Base-by-base conservation (phyloP, 1,284 basidiomycete genomes). In the Trametes hirsuta region DNA sequence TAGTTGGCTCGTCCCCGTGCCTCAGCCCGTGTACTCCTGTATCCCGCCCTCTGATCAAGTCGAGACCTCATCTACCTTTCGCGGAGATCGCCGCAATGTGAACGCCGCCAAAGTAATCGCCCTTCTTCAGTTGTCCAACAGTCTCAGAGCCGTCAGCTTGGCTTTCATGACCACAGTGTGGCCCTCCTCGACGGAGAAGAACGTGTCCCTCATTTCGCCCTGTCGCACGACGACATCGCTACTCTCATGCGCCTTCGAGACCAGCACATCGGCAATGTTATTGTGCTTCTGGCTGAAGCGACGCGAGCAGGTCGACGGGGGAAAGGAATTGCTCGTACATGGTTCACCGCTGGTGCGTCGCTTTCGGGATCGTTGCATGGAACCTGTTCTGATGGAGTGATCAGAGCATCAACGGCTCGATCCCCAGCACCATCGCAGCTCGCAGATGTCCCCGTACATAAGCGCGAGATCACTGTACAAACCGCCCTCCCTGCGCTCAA, bases 391-490 rank as follows among this genome's bases (percentile, higher is more conserved):
- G 91, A 77, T 99, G 97, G 59, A 99, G 81, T 6, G 93, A 90
- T 97, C 97, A 99, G 35, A 98, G 81, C 6, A 91, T 95, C 53
- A 92, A 95, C 0, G 85, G 78, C 55, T 93, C 88, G 40, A 91
- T 87, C 3, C 95, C 90, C 35, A 98, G 77, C 49, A 99, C 95
- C 2, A 95, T 95, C 4, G 97, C 97, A 4, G 95, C 95, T 49
- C 97, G 91, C 35, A 95, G 94, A 68, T 97, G 95, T n/a, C n/a
- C 47, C 95, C 95, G 77, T 99, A 97, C 93, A 99, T 97, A 66
- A 99, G 79, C 35, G 97, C 97, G 50, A 99, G 83, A 77, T 99
- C 97, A 52, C 97, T 97, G 69, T 99, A 98, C 50, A 92, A 94
- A 63, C 84, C 88, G 0, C 95, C 95, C 1, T 94, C 88, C 47